Percentiles rank a stretch among this genome's conserved stretches.
Evolutionary conservation across 1,284 basidiomycete genomes (phyloP).

Genomic region (Cryptococcus sp.): DNA sequence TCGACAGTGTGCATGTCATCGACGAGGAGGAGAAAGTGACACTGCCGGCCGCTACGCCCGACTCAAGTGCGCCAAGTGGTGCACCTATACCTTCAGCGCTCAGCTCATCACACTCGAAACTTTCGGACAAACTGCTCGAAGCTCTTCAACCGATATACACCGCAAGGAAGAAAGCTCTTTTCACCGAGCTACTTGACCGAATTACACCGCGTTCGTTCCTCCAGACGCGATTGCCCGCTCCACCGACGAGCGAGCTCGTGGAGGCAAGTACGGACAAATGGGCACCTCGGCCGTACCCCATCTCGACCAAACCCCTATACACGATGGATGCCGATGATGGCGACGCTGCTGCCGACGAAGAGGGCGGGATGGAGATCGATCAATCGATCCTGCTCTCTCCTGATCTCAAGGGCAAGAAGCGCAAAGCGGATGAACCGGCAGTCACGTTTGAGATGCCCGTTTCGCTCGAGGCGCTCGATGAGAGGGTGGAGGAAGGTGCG

Average conservation of each 20-base stretch:
- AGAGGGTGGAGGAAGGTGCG: conserved; percentile 44
- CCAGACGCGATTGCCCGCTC: conserved; percentile 24
- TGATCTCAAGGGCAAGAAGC: conserved; percentile 22
- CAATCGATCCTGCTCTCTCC: conserved; percentile 16
- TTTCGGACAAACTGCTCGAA: not conserved
- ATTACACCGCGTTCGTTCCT: conserved; percentile 32
- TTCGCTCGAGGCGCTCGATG: conserved; percentile 44
- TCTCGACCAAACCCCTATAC: conserved; percentile 44
- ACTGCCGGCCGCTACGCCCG: not conserved
- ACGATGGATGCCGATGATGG: conserved; percentile 21
- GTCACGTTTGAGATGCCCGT: conserved; percentile 51
- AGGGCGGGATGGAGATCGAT: not conserved
- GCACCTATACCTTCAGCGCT: too few relatives aligned
- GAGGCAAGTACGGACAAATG: conserved; percentile 43
- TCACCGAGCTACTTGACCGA: conserved; percentile 30
- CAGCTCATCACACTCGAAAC: too few relatives aligned
- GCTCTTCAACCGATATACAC: conserved; percentile 20
- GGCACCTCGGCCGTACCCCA: conserved; percentile 41
- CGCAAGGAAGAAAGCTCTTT: conserved; percentile 23
- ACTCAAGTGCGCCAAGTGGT: too few relatives aligned
- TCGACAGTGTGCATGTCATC: conserved; percentile 4
- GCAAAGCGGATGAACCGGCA: conserved; percentile 26
- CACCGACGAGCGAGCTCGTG: conserved; percentile 21
- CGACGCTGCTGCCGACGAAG: conserved; percentile 14
- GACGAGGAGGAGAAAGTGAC: not conserved